These are phyloP conservation scores for Pyricularia sp. DNA, from an alignment of 2,329 filamentous ascomycete genomes.

Conservation along the genomic window DNA sequence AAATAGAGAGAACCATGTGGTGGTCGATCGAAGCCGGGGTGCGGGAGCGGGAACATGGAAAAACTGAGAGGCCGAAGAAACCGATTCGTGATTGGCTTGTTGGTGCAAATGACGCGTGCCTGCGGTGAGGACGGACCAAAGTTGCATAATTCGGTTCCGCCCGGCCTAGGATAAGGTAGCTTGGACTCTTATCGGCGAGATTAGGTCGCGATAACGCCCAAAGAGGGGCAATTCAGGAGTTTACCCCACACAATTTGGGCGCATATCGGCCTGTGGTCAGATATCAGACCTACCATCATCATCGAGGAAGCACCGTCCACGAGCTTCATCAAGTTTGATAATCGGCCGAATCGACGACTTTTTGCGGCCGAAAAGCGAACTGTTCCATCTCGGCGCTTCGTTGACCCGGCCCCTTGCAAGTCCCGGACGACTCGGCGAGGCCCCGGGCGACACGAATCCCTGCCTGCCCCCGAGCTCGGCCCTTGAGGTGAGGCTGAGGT, in stretches of 20 bases:
- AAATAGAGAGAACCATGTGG: neutral
- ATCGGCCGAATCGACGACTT: neutral
- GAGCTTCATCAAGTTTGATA: neutral
- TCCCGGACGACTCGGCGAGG: neutral
- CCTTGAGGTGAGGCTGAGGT: neutral
- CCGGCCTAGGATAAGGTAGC: neutral
- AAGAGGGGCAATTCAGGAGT: constrained; percentile 2
- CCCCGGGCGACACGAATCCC: neutral
- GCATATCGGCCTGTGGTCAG: constrained; percentile 1
- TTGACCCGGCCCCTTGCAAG: neutral
- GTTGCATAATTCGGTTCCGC: neutral
- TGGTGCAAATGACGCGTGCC: neutral
- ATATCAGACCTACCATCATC: neutral
- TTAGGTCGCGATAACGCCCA: neutral
- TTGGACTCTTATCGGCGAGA: neutral
- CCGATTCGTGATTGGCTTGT: neutral
- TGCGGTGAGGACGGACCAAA: neutral
- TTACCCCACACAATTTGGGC: constrained; percentile 2
- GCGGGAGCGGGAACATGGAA: neutral
- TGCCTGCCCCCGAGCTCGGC: neutral
- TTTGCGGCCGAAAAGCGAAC: neutral
- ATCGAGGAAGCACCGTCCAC: neutral
- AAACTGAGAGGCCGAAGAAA: neutral
- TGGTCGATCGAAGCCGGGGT: neutral
- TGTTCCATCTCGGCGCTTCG: neutral